Base-by-base conservation (phyloP, 768 basidiomycete species). In the Sporobolomyces pararoseus region DNA sequence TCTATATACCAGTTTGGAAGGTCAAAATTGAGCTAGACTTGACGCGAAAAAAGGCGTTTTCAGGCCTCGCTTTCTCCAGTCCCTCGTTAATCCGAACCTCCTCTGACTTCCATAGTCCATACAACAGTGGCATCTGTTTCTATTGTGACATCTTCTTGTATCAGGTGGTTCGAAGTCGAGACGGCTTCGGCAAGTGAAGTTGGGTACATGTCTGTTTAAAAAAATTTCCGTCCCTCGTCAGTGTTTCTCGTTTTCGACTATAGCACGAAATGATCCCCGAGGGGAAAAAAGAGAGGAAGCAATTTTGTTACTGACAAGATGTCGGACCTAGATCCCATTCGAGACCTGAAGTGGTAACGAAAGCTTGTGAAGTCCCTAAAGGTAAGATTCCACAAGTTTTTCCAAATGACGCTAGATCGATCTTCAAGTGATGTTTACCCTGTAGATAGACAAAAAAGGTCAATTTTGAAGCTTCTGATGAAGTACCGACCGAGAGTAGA, bases 301-400 rank as follows among this genome's bases (percentile, higher is more conserved):
- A n/a, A n/a, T n/a, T n/a, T n/a, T n/a, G n/a, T n/a, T n/a, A n/a
- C n/a, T n/a, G n/a, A n/a, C 66, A 58, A 13, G 39, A 66, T 13
- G 27, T 64, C 85, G 71, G 75, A 89, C 94, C 84, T 52, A 96
- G 79, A 79, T 99, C 88, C 96, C 96, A 99, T 74, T 86, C 83
- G 39, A 97, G 82, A 0, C 96, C 96, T 1, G 80, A 84, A 0
- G 93, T 97, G 4, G 88, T 85, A n/a, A 98, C 81, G 21, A 85
- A 79, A 0, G 92, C 88, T 7, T 83, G 84, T 34, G 87, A 87
- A 19, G 93, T 81, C 0, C 94, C 96, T 4, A 98, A 84, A 1
- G 96, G 96, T 14, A 99, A 84, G n/a, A 98, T 84, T 0, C 94
- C 96, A 78, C 96, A 99, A 0, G 94, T 97, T 59, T 86, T 85